Evolutionary conservation across 2,329 filamentous ascomycete genomes (phyloP), one percentile per base, ranked within the genome.

Genomic region (Zymoseptoria crescenta): DNA sequence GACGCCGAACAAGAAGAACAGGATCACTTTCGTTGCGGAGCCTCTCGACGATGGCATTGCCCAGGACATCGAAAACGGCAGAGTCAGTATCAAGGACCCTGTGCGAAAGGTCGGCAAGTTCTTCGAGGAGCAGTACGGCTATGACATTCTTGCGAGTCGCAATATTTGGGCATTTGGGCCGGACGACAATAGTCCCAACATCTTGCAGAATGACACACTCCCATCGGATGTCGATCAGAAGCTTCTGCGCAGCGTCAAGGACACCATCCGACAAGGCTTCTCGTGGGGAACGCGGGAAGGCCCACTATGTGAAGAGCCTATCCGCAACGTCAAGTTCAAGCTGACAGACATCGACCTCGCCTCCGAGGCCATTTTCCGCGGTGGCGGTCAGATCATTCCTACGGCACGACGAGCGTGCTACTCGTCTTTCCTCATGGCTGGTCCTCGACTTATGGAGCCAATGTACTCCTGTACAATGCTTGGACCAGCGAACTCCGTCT

Each of bases 111-210:
- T 95, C 49, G 93, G 92, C 68, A 95, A 94, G 70, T 97, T 95
- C 78, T 97, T 99, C 69, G 92, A 97, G 73, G 90, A 96, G 62
- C 94, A 91, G 65, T 96, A 99, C 72, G 93, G 92, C 58, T 99
- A 95, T 87, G 94, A 99, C 76, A 85, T 96, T 68, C 81, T 99
- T 62, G 93, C 94, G 13, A 91, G 90, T 24, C 84, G 94, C 69
- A 96, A 92, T 72, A 96, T 99, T 70, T 99, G 94, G 94, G 94
- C 94, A 1, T 99, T 99, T 76, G 94, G 94, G 2, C 94, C 94
- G 3, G 93, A 97, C 59, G 94, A 99, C 65, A 88, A 86, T 79
- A 89, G 92, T 0, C 91, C 94, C 5, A 99, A 99, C 74, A 94
- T 99, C 65, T 79, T 99, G 54, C 92, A 96, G 74, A 94, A 99